phyloP scores from a whole-genome alignment of 2,329 filamentous ascomycete species.

The Colletotrichum chrysophilum region DNA sequence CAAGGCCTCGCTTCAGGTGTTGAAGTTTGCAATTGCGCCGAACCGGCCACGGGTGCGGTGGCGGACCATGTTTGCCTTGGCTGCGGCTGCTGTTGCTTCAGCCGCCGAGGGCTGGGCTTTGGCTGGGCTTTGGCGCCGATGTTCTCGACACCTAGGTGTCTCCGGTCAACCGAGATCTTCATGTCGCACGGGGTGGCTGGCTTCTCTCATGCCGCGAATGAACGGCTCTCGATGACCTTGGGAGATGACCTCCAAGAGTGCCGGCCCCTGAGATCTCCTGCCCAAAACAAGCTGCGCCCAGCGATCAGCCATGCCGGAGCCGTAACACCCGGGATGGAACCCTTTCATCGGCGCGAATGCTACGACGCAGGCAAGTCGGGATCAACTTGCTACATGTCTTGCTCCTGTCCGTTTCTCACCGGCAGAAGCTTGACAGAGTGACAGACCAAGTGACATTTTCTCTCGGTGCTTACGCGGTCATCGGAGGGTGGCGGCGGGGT shows the following conservation, averaged over 20 bases:
- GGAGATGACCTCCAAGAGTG: not conserved
- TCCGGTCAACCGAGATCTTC: constrained; percentile 13
- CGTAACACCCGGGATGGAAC: constrained; percentile 6
- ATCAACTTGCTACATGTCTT: not conserved
- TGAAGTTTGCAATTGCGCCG: constrained; percentile 12
- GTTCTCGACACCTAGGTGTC: not conserved
- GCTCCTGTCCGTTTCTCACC: not conserved
- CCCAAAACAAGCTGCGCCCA: constrained; percentile 5
- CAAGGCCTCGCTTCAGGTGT: not conserved
- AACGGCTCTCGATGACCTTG: not conserved
- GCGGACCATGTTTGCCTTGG: not conserved
- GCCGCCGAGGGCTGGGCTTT: not conserved
- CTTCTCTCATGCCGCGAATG: not conserved
- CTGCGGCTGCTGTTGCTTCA: not conserved
- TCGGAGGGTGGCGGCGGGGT: not conserved
- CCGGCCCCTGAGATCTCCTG: not conserved
- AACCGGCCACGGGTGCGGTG: not conserved
- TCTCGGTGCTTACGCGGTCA: not conserved
- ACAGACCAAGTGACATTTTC: not conserved
- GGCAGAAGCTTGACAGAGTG: not conserved
- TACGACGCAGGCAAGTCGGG: not conserved
- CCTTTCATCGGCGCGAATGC: not conserved
- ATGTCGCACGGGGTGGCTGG: not conserved
- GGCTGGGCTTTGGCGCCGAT: not conserved
- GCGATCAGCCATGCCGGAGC: constrained; percentile 13